Conservation (phyloP, 768 basidiomycete genomes). For the Steccherinum ochraceum region DNA sequence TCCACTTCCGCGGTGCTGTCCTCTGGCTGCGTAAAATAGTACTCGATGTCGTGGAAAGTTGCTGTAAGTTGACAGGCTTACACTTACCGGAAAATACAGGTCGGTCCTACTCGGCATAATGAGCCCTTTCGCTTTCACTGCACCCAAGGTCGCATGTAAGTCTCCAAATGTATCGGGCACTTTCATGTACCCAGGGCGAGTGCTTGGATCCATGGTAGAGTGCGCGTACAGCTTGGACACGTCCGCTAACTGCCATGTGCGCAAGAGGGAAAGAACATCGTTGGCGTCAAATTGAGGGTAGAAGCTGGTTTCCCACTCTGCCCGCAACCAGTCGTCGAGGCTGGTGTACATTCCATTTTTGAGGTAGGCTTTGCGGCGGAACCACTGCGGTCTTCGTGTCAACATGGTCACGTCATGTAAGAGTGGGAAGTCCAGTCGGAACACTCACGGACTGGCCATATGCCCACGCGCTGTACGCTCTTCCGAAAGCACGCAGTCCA, state of each 20-base stretch:
- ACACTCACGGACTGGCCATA: conserved; percentile 44
- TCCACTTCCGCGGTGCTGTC: conserved; percentile 40
- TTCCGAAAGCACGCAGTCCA: conserved; percentile 49
- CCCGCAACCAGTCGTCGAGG: conserved; percentile 42
- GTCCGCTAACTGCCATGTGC: conserved; percentile 48
- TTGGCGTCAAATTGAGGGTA: conserved; percentile 44
- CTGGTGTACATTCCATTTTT: conserved; percentile 39
- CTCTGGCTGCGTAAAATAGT: conserved; percentile 37
- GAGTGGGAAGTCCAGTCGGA: too few relatives aligned
- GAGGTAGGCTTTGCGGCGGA: conserved; percentile 23
- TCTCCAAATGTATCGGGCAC: conserved; percentile 21
- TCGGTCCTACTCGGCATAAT: conserved; percentile 58
- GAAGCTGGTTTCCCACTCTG: conserved; percentile 43
- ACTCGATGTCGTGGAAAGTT: not conserved
- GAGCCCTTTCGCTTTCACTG: conserved; percentile 45
- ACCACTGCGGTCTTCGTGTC: not conserved
- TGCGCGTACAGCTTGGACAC: conserved; percentile 22
- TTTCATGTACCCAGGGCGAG: conserved; percentile 15
- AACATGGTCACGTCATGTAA: not conserved
- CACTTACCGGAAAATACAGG: conserved; percentile 45
- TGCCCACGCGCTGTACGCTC: conserved; percentile 54
- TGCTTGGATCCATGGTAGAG: conserved; percentile 11
- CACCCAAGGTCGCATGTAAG: conserved; percentile 31
- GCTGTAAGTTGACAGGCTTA: not conserved
- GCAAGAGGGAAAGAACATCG: conserved; percentile 40